phyloP scores from a whole-genome alignment of 2,329 filamentous ascomycete genomes.

The Metarhizium anisopliae region DNA sequence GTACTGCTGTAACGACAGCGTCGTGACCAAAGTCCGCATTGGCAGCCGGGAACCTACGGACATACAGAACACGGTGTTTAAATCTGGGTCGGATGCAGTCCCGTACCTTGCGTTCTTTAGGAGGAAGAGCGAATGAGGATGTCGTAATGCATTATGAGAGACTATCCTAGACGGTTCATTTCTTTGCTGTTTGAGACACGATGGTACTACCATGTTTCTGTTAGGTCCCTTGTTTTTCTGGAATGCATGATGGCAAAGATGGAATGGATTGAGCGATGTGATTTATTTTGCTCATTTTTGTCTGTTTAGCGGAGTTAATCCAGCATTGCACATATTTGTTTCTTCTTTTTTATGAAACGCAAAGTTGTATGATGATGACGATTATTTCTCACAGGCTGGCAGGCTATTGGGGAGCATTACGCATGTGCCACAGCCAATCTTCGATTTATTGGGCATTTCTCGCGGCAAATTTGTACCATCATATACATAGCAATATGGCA shows the following conservation, averaged over 20 bases:
- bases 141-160: background rate
- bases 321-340: background rate
- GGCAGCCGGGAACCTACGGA: conserved; percentile 26
- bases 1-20: conserved; percentile 40
- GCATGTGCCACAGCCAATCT: background rate
- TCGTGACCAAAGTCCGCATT: conserved; percentile 32
- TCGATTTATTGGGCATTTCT: background rate
- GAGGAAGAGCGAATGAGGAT: conserved; percentile 19
- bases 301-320: background rate
- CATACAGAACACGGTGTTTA: conserved; percentile 29
- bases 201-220: background rate
- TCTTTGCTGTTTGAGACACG: background rate
- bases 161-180: background rate
- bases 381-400: background rate
- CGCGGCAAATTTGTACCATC: background rate
- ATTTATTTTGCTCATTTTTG: background rate
- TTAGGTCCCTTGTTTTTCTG: background rate
- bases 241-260: background rate
- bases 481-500: conserved; percentile 1
- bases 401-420: background rate
- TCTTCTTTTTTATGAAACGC: background rate
- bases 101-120: conserved; percentile 40
- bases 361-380: background rate
- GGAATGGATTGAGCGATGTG: background rate
- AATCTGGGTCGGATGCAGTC: conserved; percentile 26